Evolutionary conservation across 371 early-diverging fungal genomes (phyloP).

Genomic region (Actinomortierella ambigua): DNA sequence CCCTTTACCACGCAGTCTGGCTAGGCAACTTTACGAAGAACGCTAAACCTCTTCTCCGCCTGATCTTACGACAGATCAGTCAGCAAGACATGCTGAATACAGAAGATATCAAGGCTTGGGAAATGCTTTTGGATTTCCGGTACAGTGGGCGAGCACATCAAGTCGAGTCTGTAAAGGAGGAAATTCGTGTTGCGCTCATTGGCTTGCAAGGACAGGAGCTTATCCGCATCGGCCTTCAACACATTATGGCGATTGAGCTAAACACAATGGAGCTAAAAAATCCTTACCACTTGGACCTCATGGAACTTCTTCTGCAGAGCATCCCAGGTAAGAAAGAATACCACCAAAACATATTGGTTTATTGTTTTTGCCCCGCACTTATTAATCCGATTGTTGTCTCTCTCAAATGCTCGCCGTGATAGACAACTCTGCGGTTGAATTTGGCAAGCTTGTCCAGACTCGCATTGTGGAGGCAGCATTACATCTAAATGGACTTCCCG

Average conservation of each 20-base stretch:
- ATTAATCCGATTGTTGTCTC: too few relatives aligned
- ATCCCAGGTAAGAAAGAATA: too few relatives aligned
- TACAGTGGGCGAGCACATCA: slow-evolving; percentile 38
- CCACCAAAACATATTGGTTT: too few relatives aligned
- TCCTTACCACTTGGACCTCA: slow-evolving; percentile 39
- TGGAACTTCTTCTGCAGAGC: slow-evolving; percentile 33
- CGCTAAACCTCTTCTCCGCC: slow-evolving; percentile 30
- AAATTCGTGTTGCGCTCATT: slow-evolving; percentile 30
- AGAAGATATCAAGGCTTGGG: slow-evolving; percentile 39
- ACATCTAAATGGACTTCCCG: slow-evolving; percentile 16
- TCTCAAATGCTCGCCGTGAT: too few relatives aligned
- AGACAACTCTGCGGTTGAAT: slow-evolving; percentile 33
- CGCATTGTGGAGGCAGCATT: slow-evolving; percentile 27
- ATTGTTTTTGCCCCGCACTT: too few relatives aligned
- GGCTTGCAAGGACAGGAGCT: slow-evolving; percentile 27
- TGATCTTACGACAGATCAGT: slow-evolving; percentile 32
- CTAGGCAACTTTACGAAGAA: slow-evolving; percentile 34
- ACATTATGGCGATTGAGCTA: slow-evolving; percentile 38
- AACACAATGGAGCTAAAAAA: slow-evolving; percentile 41
- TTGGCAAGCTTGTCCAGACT: slow-evolving; percentile 38
- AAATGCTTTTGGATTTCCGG: slow-evolving; percentile 33
- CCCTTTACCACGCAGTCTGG: slow-evolving; percentile 22
- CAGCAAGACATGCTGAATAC: slow-evolving; percentile 15
- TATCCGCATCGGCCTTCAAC: slow-evolving; percentile 29
- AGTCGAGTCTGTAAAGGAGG: slow-evolving; percentile 43